These are phyloP conservation scores for Colletotrichum sidae DNA, from an alignment of 2,329 filamentous ascomycete species.

Conservation along the genomic window DNA sequence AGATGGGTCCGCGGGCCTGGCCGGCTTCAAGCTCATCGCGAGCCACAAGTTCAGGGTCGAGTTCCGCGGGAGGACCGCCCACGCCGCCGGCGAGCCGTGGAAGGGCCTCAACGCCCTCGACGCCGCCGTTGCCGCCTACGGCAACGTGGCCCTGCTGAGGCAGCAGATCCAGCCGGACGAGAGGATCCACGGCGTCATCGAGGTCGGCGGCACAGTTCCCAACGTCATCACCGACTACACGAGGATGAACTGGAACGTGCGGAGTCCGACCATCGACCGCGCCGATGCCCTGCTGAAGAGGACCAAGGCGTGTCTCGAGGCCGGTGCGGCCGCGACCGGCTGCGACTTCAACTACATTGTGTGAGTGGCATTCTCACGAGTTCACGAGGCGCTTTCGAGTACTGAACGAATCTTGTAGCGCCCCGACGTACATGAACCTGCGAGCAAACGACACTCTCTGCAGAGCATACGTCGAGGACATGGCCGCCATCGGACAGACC, in stretches of 20 bases:
- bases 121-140: no score
- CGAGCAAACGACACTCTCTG: constrained; percentile 58
- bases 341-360: constrained; percentile 49
- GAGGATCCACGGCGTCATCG: constrained; percentile 51
- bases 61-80: no score
- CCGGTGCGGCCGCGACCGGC: constrained; percentile 48
- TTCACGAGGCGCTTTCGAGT: no score
- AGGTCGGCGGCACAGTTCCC: constrained; percentile 49
- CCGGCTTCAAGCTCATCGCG: no score
- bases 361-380: constrained; percentile 40
- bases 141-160: no score
- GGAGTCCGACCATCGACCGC: constrained; percentile 47
- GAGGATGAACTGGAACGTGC: constrained; percentile 53
- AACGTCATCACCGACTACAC: constrained; percentile 55
- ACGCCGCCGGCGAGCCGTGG: no score
- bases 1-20: no score
- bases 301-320: constrained; percentile 52
- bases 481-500: constrained; percentile 52
- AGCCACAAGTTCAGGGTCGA: no score
- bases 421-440: constrained; percentile 57
- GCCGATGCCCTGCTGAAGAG: constrained; percentile 44
- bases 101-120: no score
- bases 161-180: constrained; percentile 43
- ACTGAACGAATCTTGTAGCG: constrained; percentile 35
- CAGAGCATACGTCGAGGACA: constrained; percentile 55